These are phyloP conservation scores for Arachis stenosperma DNA, from an alignment of 306 rosid genomes.

Conservation along the genomic window DNA sequence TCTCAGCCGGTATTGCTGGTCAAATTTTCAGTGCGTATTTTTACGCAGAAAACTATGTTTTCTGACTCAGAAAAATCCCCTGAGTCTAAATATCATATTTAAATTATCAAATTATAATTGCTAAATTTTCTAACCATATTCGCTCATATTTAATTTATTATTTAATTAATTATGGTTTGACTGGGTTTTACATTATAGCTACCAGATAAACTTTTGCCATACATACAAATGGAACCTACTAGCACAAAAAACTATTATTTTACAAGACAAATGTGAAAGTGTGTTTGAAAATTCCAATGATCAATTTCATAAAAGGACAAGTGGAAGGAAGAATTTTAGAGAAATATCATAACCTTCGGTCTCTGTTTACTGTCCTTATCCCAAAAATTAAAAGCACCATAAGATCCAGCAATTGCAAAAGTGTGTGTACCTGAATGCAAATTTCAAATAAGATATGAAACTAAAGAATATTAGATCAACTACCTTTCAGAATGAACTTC, in stretches of 20 bases:
- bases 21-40: no score
- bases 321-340: conserved; percentile 27
- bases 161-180: no score
- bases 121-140: no score
- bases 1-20: no score
- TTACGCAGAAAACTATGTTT: no score
- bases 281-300: conserved; percentile 19
- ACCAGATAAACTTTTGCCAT: conserved; percentile 1
- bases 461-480: conserved; percentile 28
- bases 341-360: conserved; percentile 67
- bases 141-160: no score
- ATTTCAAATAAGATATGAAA: conserved; percentile 31
- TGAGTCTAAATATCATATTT: no score
- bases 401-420: conserved; percentile 95
- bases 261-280: neutral
- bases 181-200: neutral
- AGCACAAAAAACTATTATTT: conserved; percentile 7
- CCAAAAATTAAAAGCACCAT: conserved; percentile 96
- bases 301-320: conserved; percentile 22
- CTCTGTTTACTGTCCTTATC: conserved; percentile 97
- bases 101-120: no score
- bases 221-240: conserved; percentile 12
- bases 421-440: conserved; percentile 83
- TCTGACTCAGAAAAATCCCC: no score
- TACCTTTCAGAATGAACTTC: conserved; percentile 24